Percentiles rank a stretch among this genome's conserved stretches.
Conservation (phyloP, 441 rosid genomes). For the Jatropha podagrica region DNA sequence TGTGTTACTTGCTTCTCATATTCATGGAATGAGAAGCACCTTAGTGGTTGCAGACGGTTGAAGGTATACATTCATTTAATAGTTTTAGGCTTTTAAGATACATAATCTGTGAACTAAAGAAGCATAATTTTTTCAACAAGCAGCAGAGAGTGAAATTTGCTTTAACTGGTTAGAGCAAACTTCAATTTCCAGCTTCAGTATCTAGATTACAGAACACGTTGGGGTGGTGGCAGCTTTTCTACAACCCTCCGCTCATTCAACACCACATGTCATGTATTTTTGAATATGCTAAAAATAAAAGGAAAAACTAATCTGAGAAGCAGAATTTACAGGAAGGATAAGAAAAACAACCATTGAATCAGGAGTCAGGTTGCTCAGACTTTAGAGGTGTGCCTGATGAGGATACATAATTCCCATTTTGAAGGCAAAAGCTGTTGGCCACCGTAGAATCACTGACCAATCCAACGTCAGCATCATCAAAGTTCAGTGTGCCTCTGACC, state of each 20-base stretch:
- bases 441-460: constrained; percentile 92
- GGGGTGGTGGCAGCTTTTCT: constrained; percentile 35
- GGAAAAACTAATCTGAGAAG: constrained; percentile 1
- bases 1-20: too few relatives aligned
- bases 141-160: constrained; percentile 15
- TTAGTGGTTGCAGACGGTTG: too few relatives aligned
- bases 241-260: constrained; percentile 42
- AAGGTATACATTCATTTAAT: too few relatives aligned
- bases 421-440: constrained; percentile 75
- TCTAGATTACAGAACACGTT: constrained; percentile 9
- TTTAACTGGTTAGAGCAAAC: constrained; percentile 22
- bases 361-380: constrained; percentile 51
- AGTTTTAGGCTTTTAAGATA: too few relatives aligned
- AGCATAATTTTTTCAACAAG: not conserved
- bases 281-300: constrained; percentile 4
- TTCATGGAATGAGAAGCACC: too few relatives aligned
- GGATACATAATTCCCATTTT: constrained; percentile 57
- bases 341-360: constrained; percentile 4
- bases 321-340: constrained; percentile 37
- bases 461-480: constrained; percentile 73
- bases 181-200: constrained; percentile 12
- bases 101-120: too few relatives aligned
- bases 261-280: constrained; percentile 21
- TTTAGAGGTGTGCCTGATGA: constrained; percentile 51
- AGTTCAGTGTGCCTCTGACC: constrained; percentile 66